Evolutionary conservation across 2,329 filamentous ascomycete species (phyloP), one percentile per base, ranked within the genome.

Genomic region (Coniella vitis): DNA sequence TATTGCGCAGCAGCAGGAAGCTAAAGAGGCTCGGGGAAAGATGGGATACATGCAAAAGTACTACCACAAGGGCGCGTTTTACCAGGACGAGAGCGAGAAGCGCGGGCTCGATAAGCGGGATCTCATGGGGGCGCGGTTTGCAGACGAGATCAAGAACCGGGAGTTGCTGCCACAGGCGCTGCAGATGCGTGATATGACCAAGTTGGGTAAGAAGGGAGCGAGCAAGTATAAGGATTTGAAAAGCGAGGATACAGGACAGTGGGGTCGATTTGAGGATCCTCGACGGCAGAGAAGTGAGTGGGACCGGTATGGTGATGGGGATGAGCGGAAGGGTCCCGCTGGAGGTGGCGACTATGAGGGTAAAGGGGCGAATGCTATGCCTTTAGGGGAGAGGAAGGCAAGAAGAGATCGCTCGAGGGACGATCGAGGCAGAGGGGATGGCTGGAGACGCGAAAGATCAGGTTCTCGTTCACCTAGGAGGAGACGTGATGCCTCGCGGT

Each of bases 21-120:
- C 95, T 55, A 87, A 87, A 59, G 82, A 86, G 53, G 67, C 74
- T 44, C 84, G 85, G 53, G 89, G 89, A 46, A 86, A 91, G 68
- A 88, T 93, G 75, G 79, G 79, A 2, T 96, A 83, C 65, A 88
- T 97, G 86, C 90, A 96, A 63, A 90, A 90, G 63, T 98, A 97
- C 70, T 90, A 88, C 67, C 93, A 98, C 74, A 91, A 90, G 69
- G 93, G 93, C 42, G 93, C 93, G 14, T 98, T 97, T 71, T 97
- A 88, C 72, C 86, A 86, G 57, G 88, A 90, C 45, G 87, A 94
- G 58, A 76, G 83, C 45, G 81, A 83, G 57, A 81, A 81, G 14
- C 81, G 87, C 54, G 87, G 88, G 1, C 72, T 96, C 39, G 83
- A 87, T 55, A 78, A 84, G 61, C 76, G 93, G 40, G 87, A 96